Base-by-base conservation (phyloP, 148 eudicot species). In the Camellia japonica region DNA sequence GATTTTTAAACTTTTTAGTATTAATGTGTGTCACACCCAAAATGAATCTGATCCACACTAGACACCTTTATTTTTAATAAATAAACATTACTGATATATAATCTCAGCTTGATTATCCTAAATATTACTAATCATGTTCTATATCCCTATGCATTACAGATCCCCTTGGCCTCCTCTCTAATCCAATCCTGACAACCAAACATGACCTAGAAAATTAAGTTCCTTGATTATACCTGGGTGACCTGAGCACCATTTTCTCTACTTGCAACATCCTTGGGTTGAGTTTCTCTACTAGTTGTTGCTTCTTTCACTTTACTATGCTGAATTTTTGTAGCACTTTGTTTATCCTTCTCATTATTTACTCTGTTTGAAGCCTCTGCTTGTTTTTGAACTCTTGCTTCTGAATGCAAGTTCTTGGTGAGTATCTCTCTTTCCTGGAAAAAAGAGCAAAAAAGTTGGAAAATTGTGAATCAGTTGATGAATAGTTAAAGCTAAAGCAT, bases 361-460 rank as follows among this genome's bases (percentile, higher is more conserved):
- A 30, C 38, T 30, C 38, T 30, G 38, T 30, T 30, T 30, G 38
- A 30, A 30, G 38, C 38, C 38, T 30, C 82, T 80, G 12, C 81
- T 67, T 68, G 84, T 75, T 86, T 84, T 66, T 83, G 80, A 81
- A 41, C 79, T 81, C 83, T 82, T 61, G 79, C 63, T 74, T 78
- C 81, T 43, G 63, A 63, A 76, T 83, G 76, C 10, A 70, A 79
- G 74, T 62, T 82, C 86, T 72, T 87, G 38, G 38, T 1, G 38
- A 71, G 84, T 77, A 76, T 84, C 69, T 90, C 97, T 82, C 79
- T 89, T 77, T 90, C 98, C 94, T 93, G 82, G 58, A 83, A 67
- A 30, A 30, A 30, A 30, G 11, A 47, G 11, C 7, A 67, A 76
- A 44, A 0, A 52, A 52, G 47, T 44, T 56, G 18, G 5, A 73